Conservation (phyloP, 1,139 yeast species). For the Protomyces arabidopsidicola region DNA sequence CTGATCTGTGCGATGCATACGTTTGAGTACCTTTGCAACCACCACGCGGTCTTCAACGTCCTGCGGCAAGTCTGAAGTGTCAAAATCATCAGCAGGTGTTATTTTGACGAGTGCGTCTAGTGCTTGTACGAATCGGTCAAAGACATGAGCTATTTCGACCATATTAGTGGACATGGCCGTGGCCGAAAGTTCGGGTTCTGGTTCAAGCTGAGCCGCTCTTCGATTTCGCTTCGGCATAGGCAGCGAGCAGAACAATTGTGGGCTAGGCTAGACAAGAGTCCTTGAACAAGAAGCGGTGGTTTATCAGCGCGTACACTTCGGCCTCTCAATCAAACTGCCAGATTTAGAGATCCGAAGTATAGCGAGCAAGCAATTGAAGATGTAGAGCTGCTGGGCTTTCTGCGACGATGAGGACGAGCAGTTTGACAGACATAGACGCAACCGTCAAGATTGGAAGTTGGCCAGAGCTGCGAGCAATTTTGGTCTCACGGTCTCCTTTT, state of each 20-base stretch:
- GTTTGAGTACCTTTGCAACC: slow-evolving; percentile 22
- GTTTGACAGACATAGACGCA: too few species aligned
- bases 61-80: background rate
- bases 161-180: background rate
- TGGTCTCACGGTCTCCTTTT: too few species aligned
- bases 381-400: too few species aligned
- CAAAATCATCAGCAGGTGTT: slow-evolving; percentile 15
- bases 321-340: too few species aligned
- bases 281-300: background rate
- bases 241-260: background rate
- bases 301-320: too few species aligned
- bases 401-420: too few species aligned
- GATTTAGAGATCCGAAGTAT: too few species aligned
- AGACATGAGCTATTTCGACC: background rate
- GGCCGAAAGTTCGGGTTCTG: background rate
- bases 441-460: background rate
- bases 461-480: background rate
- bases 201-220: background rate
- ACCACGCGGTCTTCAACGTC: slow-evolving; percentile 20
- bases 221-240: slow-evolving; percentile 1
- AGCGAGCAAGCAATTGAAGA: too few species aligned
- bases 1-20: slow-evolving; percentile 16
- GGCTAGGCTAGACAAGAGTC: background rate
- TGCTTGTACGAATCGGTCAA: slow-evolving; percentile 4
- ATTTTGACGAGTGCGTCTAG: background rate